Conservation (phyloP, 176 grass and related monocot genomes). For the Lolium multiflorum region DNA sequence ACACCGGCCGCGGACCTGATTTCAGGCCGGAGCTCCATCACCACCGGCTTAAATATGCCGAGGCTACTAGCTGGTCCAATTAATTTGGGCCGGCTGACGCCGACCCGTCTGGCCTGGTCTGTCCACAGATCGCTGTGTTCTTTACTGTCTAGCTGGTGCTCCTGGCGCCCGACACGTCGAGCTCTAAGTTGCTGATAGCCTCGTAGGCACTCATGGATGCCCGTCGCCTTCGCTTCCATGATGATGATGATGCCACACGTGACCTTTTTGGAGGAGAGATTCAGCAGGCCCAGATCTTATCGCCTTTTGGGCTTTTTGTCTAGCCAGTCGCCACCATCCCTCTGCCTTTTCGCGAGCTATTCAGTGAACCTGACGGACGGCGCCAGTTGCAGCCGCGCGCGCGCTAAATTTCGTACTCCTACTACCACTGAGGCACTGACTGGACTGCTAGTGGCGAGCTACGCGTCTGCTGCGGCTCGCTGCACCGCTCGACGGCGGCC, state of each 20-base stretch:
- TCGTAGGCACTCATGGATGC: neutral
- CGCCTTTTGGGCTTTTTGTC: neutral
- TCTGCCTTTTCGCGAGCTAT: no score
- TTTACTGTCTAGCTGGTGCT: neutral
- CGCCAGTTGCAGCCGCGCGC: neutral
- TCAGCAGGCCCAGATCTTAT: slow-evolving; percentile 40
- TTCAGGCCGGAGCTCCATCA: slow-evolving; percentile 29
- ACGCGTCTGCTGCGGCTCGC: neutral
- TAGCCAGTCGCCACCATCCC: slow-evolving; percentile 4
- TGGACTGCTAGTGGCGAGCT: no score
- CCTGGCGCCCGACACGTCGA: slow-evolving; percentile 30
- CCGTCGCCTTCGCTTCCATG: neutral
- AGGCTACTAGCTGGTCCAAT: slow-evolving; percentile 10
- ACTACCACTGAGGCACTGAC: neutral
- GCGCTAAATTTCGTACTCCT: neutral
- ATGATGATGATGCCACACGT: slow-evolving; percentile 28
- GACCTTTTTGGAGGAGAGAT: slow-evolving; percentile 14
- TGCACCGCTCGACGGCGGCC: neutral
- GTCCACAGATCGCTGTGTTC: neutral
- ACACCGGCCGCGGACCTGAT: neutral
- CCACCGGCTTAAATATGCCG: slow-evolving; percentile 9
- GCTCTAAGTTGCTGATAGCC: neutral
- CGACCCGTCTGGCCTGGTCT: slow-evolving; percentile 10
- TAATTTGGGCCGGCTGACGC: slow-evolving; percentile 31
- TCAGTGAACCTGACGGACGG: neutral